Evolutionary conservation across 257 asterid genomes (phyloP).

Genomic region (Petunia axillaris): DNA sequence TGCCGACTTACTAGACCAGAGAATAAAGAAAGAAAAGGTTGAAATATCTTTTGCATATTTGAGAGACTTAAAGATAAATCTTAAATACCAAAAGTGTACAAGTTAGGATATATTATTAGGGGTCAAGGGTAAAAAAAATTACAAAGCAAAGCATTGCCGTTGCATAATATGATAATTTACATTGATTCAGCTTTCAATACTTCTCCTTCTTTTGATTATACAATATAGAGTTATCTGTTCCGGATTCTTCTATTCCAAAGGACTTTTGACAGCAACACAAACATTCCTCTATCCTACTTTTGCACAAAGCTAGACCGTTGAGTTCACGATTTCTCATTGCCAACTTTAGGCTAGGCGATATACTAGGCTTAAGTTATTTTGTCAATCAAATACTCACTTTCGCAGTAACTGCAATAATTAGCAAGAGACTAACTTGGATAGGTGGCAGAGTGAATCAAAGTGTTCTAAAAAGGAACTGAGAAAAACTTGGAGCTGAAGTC

Average conservation of each 20-base stretch:
- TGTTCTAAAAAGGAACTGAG: neutral
- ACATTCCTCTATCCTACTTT: neutral
- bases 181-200: no score
- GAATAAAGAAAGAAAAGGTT: neutral
- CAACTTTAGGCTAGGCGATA: no score
- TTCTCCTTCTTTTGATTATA: no score
- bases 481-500: neutral
- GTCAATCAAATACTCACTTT: neutral
- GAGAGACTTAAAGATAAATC: neutral
- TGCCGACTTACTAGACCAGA: neutral
- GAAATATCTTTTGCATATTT: neutral
- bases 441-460: neutral
- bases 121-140: neutral
- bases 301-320: neutral
- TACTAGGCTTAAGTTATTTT: neutral
- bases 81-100: neutral
- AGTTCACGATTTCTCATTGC: neutral
- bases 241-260: neutral
- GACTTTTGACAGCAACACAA: neutral
- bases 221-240: no score
- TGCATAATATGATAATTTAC: no score
- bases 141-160: neutral
- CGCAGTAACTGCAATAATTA: neutral
- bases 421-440: no score
- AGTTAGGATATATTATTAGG: neutral